These are phyloP conservation scores for Gloeopeniophorella convolvens DNA, from an alignment of 768 basidiomycete genomes.

Conservation along the genomic window DNA sequence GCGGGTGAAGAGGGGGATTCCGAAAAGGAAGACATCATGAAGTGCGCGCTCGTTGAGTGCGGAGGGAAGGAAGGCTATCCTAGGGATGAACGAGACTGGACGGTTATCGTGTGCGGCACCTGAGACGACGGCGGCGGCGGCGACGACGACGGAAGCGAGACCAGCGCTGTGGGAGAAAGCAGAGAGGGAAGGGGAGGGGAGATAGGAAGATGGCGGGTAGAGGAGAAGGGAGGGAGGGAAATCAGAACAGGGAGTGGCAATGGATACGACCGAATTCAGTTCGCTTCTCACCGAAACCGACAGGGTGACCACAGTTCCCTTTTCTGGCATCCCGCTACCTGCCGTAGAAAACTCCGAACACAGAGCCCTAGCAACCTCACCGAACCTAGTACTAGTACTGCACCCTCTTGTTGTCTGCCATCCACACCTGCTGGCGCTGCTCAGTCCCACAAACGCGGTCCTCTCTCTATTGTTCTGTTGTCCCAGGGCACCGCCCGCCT, in stretches of 20 bases:
- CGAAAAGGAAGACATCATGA: slow-evolving; percentile 48
- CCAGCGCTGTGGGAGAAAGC: slow-evolving; percentile 16
- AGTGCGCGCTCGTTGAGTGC: slow-evolving; percentile 6
- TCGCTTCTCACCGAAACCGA: no score
- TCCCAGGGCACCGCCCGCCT: no score
- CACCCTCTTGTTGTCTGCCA: neutral
- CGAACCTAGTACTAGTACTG: no score
- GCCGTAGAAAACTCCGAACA: no score
- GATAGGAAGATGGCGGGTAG: slow-evolving; percentile 28
- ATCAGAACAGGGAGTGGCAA: neutral
- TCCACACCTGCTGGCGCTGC: no score
- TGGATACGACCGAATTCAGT: no score
- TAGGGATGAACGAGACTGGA: slow-evolving; percentile 2
- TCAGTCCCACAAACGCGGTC: no score
- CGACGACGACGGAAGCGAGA: slow-evolving; percentile 17
- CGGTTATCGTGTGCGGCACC: slow-evolving; percentile 5
- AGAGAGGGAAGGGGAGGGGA: neutral
- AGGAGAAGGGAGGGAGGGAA: slow-evolving; percentile 18
- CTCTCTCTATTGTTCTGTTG: no score
- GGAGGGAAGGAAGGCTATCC: slow-evolving; percentile 14
- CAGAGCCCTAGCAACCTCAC: no score
- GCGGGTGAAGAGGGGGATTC: slow-evolving; percentile 58
- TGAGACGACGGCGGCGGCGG: no score
- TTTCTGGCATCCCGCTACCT: no score
- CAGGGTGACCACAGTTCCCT: no score